Evolutionary conservation across 306 rosid species (phyloP), one percentile per base, ranked within the genome.

Genomic region (Echinosophora koreensis): DNA sequence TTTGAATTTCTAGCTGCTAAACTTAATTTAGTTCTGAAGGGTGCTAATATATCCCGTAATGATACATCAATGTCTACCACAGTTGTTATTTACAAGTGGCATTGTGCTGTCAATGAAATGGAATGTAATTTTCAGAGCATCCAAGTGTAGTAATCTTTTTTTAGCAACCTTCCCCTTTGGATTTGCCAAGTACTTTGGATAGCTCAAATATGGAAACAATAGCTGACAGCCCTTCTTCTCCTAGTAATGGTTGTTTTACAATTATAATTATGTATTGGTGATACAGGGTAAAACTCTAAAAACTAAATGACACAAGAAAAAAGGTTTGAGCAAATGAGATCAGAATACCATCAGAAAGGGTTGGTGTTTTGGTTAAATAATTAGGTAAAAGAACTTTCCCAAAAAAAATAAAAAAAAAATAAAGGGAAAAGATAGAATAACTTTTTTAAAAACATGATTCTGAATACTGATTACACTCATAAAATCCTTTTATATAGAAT

Each of bases 241-340:
- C 50, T 77, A 42, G 55, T 16, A 66, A 55, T 55, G 15, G 34
- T 39, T 76, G 73, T 42, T 54, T 62, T 32, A 30, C 58, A 66
- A 27, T 41, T 77, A 37, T 22, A 76, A 54, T 49, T 64, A 49
- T 76, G 12, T 55, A 66, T 66, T 66, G 38, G 59, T 44, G 35
- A 78, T 37, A 34, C 5, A 54, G 54, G 15, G 34, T 32, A 42
- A 35, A 62, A 62, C 46, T n/a, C 27, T 63, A 37, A 18, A 63
- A 63, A 15, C 30, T 63, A 63, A 63, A 15, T 6, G 14, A 8
- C 51, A 9, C 46, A 17, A 39, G 32, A 13, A 65, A 65, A 17
- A 32, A 65, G 50, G 70, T 8, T 15, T 39, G 66, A 44, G 68
- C 13, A 62, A 62, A 62, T 8, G 3, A 37, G 49, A 62, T 37